Conservation (phyloP, 345 rosid genomes). For the Eutrema yunnanense region DNA sequence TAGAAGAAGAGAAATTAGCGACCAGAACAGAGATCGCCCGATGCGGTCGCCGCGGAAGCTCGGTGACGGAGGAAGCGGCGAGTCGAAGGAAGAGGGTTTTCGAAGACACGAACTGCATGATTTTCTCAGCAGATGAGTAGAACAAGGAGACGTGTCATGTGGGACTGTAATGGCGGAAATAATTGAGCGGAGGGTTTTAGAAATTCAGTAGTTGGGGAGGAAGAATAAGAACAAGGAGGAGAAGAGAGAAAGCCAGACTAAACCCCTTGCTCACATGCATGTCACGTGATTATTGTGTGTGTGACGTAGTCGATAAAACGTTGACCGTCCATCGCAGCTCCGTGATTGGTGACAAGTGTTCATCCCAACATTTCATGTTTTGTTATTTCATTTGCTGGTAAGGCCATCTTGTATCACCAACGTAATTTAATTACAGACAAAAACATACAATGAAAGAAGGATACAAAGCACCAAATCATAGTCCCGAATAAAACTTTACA, state of each 20-base stretch:
- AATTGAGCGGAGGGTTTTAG: constrained; percentile 13
- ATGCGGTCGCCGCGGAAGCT: background rate
- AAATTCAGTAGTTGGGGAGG: background rate
- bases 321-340: constrained; percentile 2
- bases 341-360: constrained; percentile 25
- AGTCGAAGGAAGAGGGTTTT: constrained; percentile 23
- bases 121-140: background rate
- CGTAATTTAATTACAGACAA: too few relatives aligned
- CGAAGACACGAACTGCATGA: constrained; percentile 29
- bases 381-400: too few relatives aligned
- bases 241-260: background rate
- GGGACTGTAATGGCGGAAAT: constrained; percentile 4
- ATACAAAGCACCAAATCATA: too few relatives aligned
- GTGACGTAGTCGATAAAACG: background rate
- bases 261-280: constrained; percentile 4
- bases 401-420: too few relatives aligned
- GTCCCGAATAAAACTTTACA: too few relatives aligned
- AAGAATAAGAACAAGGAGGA: background rate
- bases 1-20: constrained; percentile 36
- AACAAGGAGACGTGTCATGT: background rate
- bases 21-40: constrained; percentile 23
- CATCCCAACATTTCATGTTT: background rate
- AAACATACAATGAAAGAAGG: too few relatives aligned
- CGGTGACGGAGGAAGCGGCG: background rate
- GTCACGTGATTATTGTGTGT: background rate